Conservation (phyloP, 2,329 filamentous ascomycete species). For the Seiridium unicorne region DNA sequence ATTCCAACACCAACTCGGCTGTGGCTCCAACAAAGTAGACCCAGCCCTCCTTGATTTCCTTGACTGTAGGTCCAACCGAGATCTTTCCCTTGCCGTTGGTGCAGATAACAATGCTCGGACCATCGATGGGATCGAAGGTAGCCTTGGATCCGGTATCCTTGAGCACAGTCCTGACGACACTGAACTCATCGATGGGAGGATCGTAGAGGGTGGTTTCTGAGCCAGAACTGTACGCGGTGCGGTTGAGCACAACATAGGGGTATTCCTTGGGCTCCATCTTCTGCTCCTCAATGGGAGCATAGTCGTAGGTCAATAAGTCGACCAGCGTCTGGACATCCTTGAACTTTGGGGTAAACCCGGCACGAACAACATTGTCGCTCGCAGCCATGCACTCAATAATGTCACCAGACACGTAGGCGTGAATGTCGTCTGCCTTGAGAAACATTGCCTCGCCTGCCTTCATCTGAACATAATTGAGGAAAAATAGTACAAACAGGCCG, state of each 20-base stretch:
- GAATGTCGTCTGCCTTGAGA: slow-evolving; percentile 93
- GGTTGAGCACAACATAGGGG: slow-evolving; percentile 80
- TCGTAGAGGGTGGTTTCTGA: slow-evolving; percentile 80
- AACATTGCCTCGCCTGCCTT: slow-evolving; percentile 92
- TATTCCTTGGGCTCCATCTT: slow-evolving; percentile 88
- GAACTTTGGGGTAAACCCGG: slow-evolving; percentile 97
- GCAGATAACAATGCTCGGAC: slow-evolving; percentile 91
- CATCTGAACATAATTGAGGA: slow-evolving; percentile 92
- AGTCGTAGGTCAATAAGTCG: slow-evolving; percentile 90
- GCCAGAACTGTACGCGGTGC: slow-evolving; percentile 74
- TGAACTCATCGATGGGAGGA: slow-evolving; percentile 95
- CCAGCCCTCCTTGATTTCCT: slow-evolving; percentile 71
- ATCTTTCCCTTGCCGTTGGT: slow-evolving; percentile 82
- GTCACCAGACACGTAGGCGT: slow-evolving; percentile 89
- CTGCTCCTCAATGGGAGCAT: slow-evolving; percentile 90
- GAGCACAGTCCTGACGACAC: slow-evolving; percentile 78
- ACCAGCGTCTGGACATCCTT: slow-evolving; percentile 91
- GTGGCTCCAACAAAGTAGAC: slow-evolving; percentile 87
- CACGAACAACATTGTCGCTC: slow-evolving; percentile 97
- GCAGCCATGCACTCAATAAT: slow-evolving; percentile 99
- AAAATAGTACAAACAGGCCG: slow-evolving; percentile 92
- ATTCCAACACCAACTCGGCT: slow-evolving; percentile 79
- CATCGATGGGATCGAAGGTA: slow-evolving; percentile 82
- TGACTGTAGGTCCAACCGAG: slow-evolving; percentile 76
- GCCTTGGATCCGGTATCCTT: slow-evolving; percentile 72